These are phyloP conservation scores for Aspergillus funiculosus DNA, from an alignment of 495 filamentous ascomycete species.

Conservation along the genomic window DNA sequence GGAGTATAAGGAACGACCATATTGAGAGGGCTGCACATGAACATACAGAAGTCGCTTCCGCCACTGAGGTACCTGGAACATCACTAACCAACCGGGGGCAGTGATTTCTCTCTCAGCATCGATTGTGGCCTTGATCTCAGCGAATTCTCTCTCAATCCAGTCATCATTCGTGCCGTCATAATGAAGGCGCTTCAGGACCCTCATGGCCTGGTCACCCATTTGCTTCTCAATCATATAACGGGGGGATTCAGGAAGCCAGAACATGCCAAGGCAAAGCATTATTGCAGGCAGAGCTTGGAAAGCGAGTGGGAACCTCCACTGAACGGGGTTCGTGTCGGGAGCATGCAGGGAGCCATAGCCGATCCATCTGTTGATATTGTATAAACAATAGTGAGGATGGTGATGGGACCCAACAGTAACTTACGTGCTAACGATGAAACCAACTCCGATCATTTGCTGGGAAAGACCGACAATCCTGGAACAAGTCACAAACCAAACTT, in stretches of 20 bases:
- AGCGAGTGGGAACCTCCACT: constrained; percentile 54
- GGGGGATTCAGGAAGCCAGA: constrained; percentile 51
- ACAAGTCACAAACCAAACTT: too few species aligned
- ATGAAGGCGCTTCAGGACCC: constrained; percentile 47
- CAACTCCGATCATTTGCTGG: constrained; percentile 56
- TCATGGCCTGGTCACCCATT: constrained; percentile 37
- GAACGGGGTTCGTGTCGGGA: constrained; percentile 34
- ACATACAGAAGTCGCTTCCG: constrained; percentile 44
- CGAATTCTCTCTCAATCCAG: constrained; percentile 45
- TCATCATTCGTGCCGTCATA: constrained; percentile 43
- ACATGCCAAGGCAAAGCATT: constrained; percentile 41
- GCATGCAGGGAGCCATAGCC: constrained; percentile 49
- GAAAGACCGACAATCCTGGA: constrained; percentile 52
- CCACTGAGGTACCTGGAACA: constrained; percentile 49
- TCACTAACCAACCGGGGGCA: constrained; percentile 41
- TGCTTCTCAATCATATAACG: constrained; percentile 49
- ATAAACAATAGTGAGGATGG: background rate
- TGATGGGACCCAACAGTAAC: too few species aligned
- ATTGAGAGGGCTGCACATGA: background rate
- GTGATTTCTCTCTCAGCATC: constrained; percentile 41
- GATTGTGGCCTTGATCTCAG: constrained; percentile 45
- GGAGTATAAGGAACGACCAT: too few species aligned
- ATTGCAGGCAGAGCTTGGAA: constrained; percentile 46
- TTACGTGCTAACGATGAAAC: constrained; percentile 48
- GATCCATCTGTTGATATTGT: constrained; percentile 46